Base-by-base conservation (phyloP, 2,329 filamentous ascomycete species). In the Paraphoma chrysanthemicola region DNA sequence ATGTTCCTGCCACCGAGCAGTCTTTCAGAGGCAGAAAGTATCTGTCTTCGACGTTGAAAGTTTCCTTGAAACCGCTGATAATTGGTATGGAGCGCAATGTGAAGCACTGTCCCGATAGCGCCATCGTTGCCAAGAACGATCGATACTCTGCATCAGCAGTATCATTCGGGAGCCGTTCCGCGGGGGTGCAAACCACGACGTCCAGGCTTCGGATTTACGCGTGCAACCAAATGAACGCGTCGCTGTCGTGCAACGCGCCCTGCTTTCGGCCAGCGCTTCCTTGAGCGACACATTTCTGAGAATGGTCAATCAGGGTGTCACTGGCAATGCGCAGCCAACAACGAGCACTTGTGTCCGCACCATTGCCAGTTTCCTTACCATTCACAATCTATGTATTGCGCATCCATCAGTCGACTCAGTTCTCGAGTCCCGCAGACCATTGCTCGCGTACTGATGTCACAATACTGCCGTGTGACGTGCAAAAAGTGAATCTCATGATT, bases 401-500 rank as follows among this genome's bases (percentile, higher is more conserved):
- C 23, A 23, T 23, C 23, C 23, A 23, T 23, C 5, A 23, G 23
- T 23, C 23, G 23, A 23, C 23, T 23, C 23, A 23, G 23, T 23
- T 5, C 23, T 23, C 23, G 23, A 23, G 23, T 23, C 23, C 23
- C 23, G 23, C 23, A 23, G 23, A 23, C 5, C 23, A 23, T 23
- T 23, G 23, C 5, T 23, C 23, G 23, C 23, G 5, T 23, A 23
- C 33, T 36, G 33, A 36, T 36, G 14, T 36, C 33, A 36, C 33
- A 6, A 36, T 10, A 10, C 14, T 36, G 9, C 14, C 14, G 51
- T 43, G 33, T 43, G 39, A 30, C 51, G 39, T 16, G 39, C 50
- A 48, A 29, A 49, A 48, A 31, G 41, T 44, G 54, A 46, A 48
- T 28, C 36, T 42, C 46, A 51, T 38, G 39, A 38, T 18, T 42